Conservation (phyloP, 2,329 filamentous ascomycete species). For the Nannizziopsis barbatae region DNA sequence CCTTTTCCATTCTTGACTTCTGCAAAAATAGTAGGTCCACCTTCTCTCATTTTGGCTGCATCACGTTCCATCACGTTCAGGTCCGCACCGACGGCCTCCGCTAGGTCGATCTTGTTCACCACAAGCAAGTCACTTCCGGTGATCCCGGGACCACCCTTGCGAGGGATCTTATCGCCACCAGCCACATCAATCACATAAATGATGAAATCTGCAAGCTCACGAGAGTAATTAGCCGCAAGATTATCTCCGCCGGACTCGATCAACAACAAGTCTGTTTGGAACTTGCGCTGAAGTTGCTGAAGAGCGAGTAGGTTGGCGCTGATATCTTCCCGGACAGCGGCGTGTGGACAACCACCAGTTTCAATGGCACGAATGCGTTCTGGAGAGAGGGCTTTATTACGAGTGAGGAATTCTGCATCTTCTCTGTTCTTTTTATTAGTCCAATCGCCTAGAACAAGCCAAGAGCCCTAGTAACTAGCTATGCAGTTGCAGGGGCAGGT, state of each 20-base stretch:
- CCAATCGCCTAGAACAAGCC: conserved; percentile 10
- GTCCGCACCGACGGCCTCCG: conserved; percentile 81
- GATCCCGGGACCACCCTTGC: conserved; percentile 93
- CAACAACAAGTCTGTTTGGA: conserved; percentile 70
- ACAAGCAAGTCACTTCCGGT: conserved; percentile 89
- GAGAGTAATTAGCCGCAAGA: conserved; percentile 87
- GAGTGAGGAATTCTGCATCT: conserved; percentile 93
- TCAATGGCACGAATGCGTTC: conserved; percentile 88
- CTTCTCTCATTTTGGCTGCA: conserved; percentile 86
- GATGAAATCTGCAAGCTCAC: conserved; percentile 93
- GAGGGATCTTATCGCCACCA: conserved; percentile 89
- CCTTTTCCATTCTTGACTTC: conserved; percentile 90
- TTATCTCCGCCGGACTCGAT: conserved; percentile 97
- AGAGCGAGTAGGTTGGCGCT: conserved; percentile 84
- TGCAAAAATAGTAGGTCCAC: conserved; percentile 88
- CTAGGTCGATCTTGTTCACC: conserved; percentile 95
- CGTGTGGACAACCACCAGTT: conserved; percentile 93
- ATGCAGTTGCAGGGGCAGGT: not conserved
- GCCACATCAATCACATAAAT: conserved; percentile 97
- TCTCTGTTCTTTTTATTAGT: conserved; percentile 43
- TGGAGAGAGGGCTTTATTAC: conserved; percentile 69
- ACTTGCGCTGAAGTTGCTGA: conserved; percentile 73
- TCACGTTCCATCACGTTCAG: conserved; percentile 89
- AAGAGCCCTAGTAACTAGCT: conserved; percentile 6
- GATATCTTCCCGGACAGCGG: conserved; percentile 94